Evolutionary conservation across 345 rosid genomes (phyloP), one percentile per base, ranked within the genome.

Genomic region (Boechera retrofracta): DNA sequence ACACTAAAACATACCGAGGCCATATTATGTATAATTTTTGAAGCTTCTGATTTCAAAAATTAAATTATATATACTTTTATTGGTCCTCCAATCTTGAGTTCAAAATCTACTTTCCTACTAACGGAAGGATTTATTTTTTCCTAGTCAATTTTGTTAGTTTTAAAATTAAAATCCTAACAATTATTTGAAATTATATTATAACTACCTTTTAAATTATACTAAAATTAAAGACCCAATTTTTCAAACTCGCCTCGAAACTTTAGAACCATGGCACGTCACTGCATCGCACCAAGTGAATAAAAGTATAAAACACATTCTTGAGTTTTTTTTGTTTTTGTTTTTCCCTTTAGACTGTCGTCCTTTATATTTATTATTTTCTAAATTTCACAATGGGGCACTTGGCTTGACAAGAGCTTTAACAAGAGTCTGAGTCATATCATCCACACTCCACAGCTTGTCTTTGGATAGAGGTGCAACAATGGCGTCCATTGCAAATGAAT

Each of bases 401-500:
- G 67, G 57, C 72, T 76, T 78, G 49, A 72, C 83, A 52, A 86
- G 84, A 57, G 95, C 91, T 58, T 80, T 63, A 32, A 75, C 74
- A 64, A 93, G 65, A 64, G 84, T 82, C 76, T 71, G 79, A 71
- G 87, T 69, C 33, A 88, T 66, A 61, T 62, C 79, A 55, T 74
- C 83, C 2, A 67, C 84, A 67, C 85, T 85, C 53, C 67, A 26
- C 44, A 54, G 52, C 63, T 74, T 39, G 6, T 70, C 41, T 6
- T 47, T 80, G 53, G 79, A 85, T 74, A 77, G 83, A 57, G 89
- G 83, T 54, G 67, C 84, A 58, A 79, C 88, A 83, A 82, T 80
- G 75, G 97, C 95, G 74, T 93, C 98, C 91, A 93, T 86, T 65
- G 69, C 11, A 66, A 91, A 93, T 15, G 45, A 55, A 39, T 59